Conservation (phyloP, 176 grass and related monocot species). For the Phragmites australis region DNA sequence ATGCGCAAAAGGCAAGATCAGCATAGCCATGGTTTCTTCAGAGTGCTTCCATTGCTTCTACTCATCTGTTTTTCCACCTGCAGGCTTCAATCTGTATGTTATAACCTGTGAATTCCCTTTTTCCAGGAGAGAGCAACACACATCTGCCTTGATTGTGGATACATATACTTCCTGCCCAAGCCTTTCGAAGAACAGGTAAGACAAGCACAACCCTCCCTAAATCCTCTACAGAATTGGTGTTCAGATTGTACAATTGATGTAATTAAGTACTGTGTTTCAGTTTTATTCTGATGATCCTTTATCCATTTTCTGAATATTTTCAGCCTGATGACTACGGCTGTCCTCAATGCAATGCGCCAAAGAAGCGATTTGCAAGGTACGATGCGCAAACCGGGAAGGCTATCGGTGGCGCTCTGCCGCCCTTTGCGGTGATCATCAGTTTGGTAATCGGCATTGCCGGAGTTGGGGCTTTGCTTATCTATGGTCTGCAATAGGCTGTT, state of each 20-base stretch:
- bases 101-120: not conserved
- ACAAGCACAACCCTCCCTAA: slow-evolving; percentile 7
- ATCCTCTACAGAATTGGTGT: slow-evolving; percentile 22
- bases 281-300: slow-evolving; percentile 30
- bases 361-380: slow-evolving; percentile 82
- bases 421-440: slow-evolving; percentile 68
- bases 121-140: slow-evolving; percentile 92
- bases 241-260: not conserved
- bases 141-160: slow-evolving; percentile 94
- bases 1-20: slow-evolving; percentile 79
- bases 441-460: slow-evolving; percentile 69
- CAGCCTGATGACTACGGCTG: slow-evolving; percentile 84
- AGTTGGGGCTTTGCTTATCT: slow-evolving; percentile 85
- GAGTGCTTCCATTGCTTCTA: not conserved
- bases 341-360: slow-evolving; percentile 95
- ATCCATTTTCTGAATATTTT: slow-evolving; percentile 21
- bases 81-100: slow-evolving; percentile 7
- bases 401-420: slow-evolving; percentile 65
- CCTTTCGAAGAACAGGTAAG: slow-evolving; percentile 92
- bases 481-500: slow-evolving; percentile 72
- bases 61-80: not conserved
- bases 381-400: slow-evolving; percentile 63
- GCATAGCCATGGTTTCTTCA: not conserved
- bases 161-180: slow-evolving; percentile 87
- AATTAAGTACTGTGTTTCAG: not conserved